A percentile compares a stretch with the other conserved stretches of the same genome.
Evolutionary conservation across 1,284 basidiomycete genomes (phyloP).

Genomic region (Amylostereum areolatum): DNA sequence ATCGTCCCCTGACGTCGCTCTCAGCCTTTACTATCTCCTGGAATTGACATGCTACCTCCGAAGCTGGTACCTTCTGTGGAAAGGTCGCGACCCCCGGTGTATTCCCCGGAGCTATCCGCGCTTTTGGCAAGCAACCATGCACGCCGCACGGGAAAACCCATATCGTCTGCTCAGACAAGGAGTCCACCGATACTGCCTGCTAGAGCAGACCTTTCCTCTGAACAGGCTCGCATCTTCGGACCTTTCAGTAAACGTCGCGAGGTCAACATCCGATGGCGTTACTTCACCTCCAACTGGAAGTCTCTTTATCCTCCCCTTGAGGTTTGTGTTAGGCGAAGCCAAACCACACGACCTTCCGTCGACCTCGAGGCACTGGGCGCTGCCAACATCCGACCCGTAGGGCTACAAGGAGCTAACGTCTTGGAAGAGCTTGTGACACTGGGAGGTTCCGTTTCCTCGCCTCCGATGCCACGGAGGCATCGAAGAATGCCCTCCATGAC

Average conservation of each 20-base stretch:
- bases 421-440: slow-evolving; percentile 44
- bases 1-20: slow-evolving; percentile 10
- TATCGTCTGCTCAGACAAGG: slow-evolving; percentile 32
- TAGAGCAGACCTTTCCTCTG: slow-evolving; percentile 50
- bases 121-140: slow-evolving; percentile 51
- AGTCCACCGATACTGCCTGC: slow-evolving; percentile 51
- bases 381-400: slow-evolving; percentile 26
- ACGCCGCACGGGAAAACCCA: slow-evolving; percentile 37
- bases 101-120: slow-evolving; percentile 53
- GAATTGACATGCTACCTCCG: slow-evolving; percentile 31
- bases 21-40: slow-evolving; percentile 50
- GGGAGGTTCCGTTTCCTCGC: slow-evolving; percentile 26
- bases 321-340: slow-evolving; percentile 22
- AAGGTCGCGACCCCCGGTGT: slow-evolving; percentile 55
- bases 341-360: slow-evolving; percentile 1
- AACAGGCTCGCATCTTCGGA: slow-evolving; percentile 56
- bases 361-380: slow-evolving; percentile 5
- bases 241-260: slow-evolving; percentile 65
- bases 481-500: no score
- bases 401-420: slow-evolving; percentile 38
- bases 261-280: slow-evolving; percentile 67
- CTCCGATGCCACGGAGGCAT: slow-evolving; percentile 7
- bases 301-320: slow-evolving; percentile 57
- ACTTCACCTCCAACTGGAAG: slow-evolving; percentile 47
- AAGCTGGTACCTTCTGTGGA: slow-evolving; percentile 46